Evolutionary conservation across 495 filamentous ascomycete genomes (phyloP).

Genomic region (Trichoderma erinaceum): DNA sequence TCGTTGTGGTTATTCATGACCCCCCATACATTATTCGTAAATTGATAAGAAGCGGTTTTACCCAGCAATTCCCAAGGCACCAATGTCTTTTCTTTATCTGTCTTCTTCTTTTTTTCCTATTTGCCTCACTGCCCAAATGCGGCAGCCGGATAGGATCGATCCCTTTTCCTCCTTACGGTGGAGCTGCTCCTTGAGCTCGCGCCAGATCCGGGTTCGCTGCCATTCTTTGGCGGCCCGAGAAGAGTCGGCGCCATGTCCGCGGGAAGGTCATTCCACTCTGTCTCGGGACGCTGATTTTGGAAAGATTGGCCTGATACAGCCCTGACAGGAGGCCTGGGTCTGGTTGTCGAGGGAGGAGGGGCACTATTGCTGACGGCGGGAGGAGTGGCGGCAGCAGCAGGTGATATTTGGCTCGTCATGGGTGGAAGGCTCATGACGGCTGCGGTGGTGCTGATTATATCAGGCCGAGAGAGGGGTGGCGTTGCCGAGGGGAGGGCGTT

Average conservation of each 20-base stretch:
- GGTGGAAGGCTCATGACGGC: conserved; percentile 29
- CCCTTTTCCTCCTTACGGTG: conserved; percentile 40
- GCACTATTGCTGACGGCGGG: neutral
- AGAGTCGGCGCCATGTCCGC: conserved; percentile 37
- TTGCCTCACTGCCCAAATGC: conserved; percentile 39
- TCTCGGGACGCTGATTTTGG: conserved; percentile 45
- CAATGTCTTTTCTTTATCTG: neutral
- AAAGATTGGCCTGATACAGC: conserved; percentile 36
- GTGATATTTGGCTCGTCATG: conserved; percentile 1
- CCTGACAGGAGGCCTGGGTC: conserved; percentile 20
- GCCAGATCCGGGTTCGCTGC: conserved; percentile 28
- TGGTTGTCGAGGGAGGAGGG: no score
- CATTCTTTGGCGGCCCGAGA: conserved; percentile 14
- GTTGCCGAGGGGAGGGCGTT: neutral
- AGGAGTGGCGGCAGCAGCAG: neutral
- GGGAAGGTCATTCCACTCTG: conserved; percentile 54
- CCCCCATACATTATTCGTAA: neutral
- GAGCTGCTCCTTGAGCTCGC: conserved; percentile 46
- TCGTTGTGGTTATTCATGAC: no score
- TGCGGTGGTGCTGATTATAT: conserved; percentile 24
- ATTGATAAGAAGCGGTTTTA: no score
- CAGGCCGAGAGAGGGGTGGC: neutral
- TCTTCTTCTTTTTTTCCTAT: neutral
- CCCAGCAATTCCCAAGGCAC: no score
- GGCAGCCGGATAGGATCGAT: conserved; percentile 45